A percentile compares a stretch with the other conserved stretches of the same genome.
Evolutionary conservation across 768 basidiomycete species (phyloP).

Genomic region (Boletus rubropictus): DNA sequence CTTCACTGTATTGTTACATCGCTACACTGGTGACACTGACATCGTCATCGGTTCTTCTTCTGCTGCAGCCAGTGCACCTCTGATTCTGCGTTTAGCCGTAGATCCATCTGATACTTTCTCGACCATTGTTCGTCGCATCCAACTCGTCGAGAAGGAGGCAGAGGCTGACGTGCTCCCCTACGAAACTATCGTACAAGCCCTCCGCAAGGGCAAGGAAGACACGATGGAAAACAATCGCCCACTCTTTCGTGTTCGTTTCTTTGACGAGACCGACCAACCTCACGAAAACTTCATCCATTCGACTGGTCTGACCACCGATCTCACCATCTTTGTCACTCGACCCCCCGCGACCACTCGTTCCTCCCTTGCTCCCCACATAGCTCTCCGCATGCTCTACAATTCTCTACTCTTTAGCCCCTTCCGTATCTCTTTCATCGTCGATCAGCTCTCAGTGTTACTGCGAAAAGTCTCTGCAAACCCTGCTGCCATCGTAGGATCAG

Average conservation of each 20-base stretch:
- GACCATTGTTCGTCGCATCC: constrained; percentile 80
- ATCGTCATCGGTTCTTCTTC: constrained; percentile 88
- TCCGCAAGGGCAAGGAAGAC: constrained; percentile 63
- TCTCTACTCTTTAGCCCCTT: constrained; percentile 82
- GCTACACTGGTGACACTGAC: constrained; percentile 94
- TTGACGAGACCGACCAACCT: constrained; percentile 79
- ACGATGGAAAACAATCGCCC: constrained; percentile 45
- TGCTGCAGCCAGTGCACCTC: constrained; percentile 64
- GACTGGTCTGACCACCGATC: constrained; percentile 83
- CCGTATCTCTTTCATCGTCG: constrained; percentile 73
- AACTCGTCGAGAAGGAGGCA: constrained; percentile 78
- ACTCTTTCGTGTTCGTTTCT: constrained; percentile 93
- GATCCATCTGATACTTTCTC: constrained; percentile 86
- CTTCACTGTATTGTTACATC: constrained; percentile 84
- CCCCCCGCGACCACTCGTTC: constrained; percentile 62
- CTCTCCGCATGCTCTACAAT: constrained; percentile 87
- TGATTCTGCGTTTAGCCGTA: constrained; percentile 77
- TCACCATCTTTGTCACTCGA: constrained; percentile 83
- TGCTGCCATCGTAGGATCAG: constrained; percentile 63
- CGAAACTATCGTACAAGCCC: constrained; percentile 62
- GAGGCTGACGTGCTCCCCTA: constrained; percentile 78
- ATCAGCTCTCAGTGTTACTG: constrained; percentile 78
- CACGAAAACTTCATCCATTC: constrained; percentile 70
- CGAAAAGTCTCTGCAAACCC: constrained; percentile 66
- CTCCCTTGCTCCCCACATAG: constrained; percentile 67